Base-by-base conservation (phyloP, 2,329 filamentous ascomycete genomes). In the Phaeoacremonium minimum region DNA sequence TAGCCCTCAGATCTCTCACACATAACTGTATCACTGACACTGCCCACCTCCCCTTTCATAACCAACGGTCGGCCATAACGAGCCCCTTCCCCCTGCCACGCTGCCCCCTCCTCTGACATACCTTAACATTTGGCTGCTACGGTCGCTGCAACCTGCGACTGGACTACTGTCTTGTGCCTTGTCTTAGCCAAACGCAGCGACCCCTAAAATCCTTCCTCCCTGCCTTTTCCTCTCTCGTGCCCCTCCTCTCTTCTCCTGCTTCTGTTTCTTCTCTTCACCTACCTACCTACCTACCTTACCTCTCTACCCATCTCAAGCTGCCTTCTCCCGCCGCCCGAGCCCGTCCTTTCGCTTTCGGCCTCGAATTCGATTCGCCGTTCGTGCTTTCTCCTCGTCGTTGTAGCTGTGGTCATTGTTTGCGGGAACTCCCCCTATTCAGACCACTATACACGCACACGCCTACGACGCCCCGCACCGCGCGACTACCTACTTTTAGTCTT, bases 1-100 rank as follows among this genome's bases (percentile, higher is more conserved):
- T 42, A 45, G 50, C 46, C 58, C 53, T 59, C 57, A 55, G 51
- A 61, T 61, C 57, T 63, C 57, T 53, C 52, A 61, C 58, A 59
- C 58, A 44, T 38, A 53, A 50, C 49, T 61, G 61, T 63, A 53
- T 62, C 60, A 60, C 54, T 55, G 50, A 41, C 47, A 48, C 45
- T 48, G 45, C 43, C 47, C 51, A 49, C 46, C 47, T 57, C 54
- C 54, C 57, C 58, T 60, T 60, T 62, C 56, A 59, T 62, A 57
- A 53, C 45, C 16, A 32, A 32, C 20, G 30, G 31, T n/a, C 22
- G 9, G n/a, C 9, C 22, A 9, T 26, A 9, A 26, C n/a, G n/a
- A n/a, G n/a, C n/a, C n/a, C n/a, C n/a, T n/a, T n/a, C n/a, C n/a
- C n/a, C n/a, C n/a, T n/a, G n/a, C n/a, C n/a, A n/a, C n/a, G n/a